phyloP scores from a whole-genome alignment of 129 eudicot species.

The Ambrosia artemisiifolia region DNA sequence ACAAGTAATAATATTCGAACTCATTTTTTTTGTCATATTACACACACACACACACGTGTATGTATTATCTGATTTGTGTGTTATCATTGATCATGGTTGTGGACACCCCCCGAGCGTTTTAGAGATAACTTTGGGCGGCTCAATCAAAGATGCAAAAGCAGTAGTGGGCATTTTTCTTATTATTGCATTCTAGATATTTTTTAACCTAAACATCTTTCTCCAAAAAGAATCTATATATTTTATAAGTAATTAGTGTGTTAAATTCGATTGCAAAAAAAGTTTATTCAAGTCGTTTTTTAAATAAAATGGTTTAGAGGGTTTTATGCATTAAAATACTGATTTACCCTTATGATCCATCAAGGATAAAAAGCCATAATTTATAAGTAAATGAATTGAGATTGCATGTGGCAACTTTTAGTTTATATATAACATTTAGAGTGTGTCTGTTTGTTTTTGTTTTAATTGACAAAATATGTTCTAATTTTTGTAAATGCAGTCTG shows the following conservation, averaged over 20 bases:
- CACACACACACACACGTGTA: neutral
- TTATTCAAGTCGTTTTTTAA: neutral
- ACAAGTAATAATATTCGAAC: slow-evolving; percentile 45
- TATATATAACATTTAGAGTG: neutral
- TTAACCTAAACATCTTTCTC: neutral
- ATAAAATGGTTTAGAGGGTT: neutral
- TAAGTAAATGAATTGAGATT: no score
- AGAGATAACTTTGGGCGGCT: no score
- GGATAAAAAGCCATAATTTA: neutral
- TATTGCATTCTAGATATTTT: neutral
- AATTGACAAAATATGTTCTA: neutral
- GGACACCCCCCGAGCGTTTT: neutral
- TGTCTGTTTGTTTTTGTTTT: neutral
- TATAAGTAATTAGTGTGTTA: neutral
- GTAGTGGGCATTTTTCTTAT: neutral
- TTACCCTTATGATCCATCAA: neutral
- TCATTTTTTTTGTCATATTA: neutral
- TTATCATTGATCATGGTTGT: neutral
- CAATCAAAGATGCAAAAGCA: no score
- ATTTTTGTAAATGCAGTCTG: slow-evolving; percentile 43
- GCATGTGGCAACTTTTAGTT: neutral
- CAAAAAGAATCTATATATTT: neutral
- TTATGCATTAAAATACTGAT: neutral
- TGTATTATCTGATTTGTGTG: neutral
- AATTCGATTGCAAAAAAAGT: neutral